A percentile compares a stretch with the other conserved stretches of the same genome.
These are phyloP conservation scores for Coniochaeta sp. DNA, from an alignment of 2,329 filamentous ascomycete species.

Conservation along the genomic window DNA sequence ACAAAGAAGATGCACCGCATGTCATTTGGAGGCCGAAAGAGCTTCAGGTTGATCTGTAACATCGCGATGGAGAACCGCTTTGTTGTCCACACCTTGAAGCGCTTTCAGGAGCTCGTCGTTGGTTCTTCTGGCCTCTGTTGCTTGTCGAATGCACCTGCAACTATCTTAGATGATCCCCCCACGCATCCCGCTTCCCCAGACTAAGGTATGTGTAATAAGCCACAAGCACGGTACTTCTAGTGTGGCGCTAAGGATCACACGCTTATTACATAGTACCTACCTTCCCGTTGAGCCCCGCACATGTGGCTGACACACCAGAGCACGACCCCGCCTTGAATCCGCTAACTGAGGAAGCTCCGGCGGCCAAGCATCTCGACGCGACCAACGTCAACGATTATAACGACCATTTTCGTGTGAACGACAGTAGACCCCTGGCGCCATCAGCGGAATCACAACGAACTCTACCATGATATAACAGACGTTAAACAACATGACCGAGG, in stretches of 20 bases:
- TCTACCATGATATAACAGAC: not conserved
- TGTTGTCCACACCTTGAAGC: no score
- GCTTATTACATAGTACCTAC: not conserved
- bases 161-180: no score
- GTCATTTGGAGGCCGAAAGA: no score
- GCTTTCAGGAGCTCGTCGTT: no score
- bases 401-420: not conserved
- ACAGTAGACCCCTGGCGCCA: not conserved
- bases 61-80: no score
- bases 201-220: no score
- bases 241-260: not conserved
- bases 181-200: no score
- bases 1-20: no score
- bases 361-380: not conserved
- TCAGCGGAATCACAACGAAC: not conserved
- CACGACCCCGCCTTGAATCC: not conserved
- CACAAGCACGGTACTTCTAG: not conserved
- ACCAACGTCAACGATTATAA: not conserved
- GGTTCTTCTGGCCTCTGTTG: not conserved
- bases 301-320: not conserved
- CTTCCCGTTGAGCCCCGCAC: not conserved
- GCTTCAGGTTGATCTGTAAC: no score
- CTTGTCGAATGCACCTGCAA: not conserved
- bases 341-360: not conserved
- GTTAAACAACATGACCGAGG: slow-evolving; percentile 31